Evolutionary conservation across 2,329 filamentous ascomycete species (phyloP), one percentile per base, ranked within the genome.

Genomic region (Epichloe uncinata): DNA sequence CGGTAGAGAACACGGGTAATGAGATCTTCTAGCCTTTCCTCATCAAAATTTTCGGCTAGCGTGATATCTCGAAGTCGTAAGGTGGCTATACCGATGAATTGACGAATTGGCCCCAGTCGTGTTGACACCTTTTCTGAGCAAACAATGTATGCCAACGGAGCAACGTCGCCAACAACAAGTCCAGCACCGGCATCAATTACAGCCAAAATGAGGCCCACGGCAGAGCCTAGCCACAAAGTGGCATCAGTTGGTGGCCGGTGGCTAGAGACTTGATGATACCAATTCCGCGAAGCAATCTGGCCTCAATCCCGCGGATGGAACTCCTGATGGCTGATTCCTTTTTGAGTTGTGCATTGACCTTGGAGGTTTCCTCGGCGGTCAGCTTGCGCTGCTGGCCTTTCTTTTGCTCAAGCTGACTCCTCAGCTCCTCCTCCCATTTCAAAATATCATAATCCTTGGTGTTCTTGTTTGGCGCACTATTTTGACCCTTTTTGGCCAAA

Each of bases 361-460:
- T 97, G 33, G 84, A 79, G 56, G 84, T 84, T 60, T 98, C 91
- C 36, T 97, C 93, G 0, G 87, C 69, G 0, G 87, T 93, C 8
- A 97, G 79, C 68, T 96, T 98, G 70, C 89, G 91, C 58, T 88
- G 81, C 53, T 86, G 80, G 1, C 91, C 91, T 66, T 91, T 95
- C 72, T 97, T 98, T 62, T 87, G 77, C n/a, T 90, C 89, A 40
- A 98, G 69, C 59, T 96, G 88, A 38, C 81, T 77, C 51, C 90
- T 78, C 7, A 98, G 74, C 55, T 98, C 93, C 63, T 91, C 85
- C 66, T 98, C 93, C 93, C 94, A 98, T 66, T 95, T 96, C 40
- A 96, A 68, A 1, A 88, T 94, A 58, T 98, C 88, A 59, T 96
- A 95, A 63, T 97, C 93, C 64, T 95, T 96, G 45, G 81, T 84